Evolutionary conservation across 768 basidiomycete species (phyloP), one percentile per base, ranked within the genome.

Genomic region (Mycena capillaripes): DNA sequence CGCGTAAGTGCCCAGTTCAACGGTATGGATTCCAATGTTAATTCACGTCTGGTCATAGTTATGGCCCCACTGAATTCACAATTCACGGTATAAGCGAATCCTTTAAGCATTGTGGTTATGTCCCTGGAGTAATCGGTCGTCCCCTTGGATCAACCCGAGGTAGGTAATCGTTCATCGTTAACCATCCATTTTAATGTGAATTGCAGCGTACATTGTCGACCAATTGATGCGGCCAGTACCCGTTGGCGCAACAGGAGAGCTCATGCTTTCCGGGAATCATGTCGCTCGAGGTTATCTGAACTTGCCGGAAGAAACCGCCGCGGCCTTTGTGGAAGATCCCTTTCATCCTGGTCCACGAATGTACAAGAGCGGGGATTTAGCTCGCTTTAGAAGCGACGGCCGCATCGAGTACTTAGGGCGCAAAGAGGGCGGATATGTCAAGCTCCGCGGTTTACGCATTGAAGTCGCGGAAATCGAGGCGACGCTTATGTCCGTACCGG

Each of bases 341-440:
- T 65, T 65, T 34, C 52, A 65, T 42, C 63, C 63, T 8, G 52
- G 52, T 42, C 52, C 55, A 53, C 63, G 63, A 38, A 65, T 65
- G 63, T 65, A 65, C 19, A 23, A 19, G 12, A 65, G 23, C 38
- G 63, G 63, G 7, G 63, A 65, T 65, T n/a, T 65, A 16, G 63
- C 52, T 17, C 63, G 63, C 11, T 55, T 64, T 10, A 52, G 36
- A 38, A 40, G 52, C 10, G 63, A 65, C 27, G 63, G 63, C 21
- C 52, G 52, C n/a, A 65, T 65, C 17, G 53, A 66, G 36, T 66
- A 44, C 29, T 40, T 66, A 1, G 40, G 64, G 17, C 64, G 64
- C 29, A 42, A 44, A 16, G 55, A 56, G 29, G 64, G 64, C n/a
- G 64, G 53, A 42, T 56, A 56, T 11, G 53, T 66, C 40, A 66